phyloP scores from a whole-genome alignment of 2,329 filamentous ascomycete genomes.

The Botrytis porri region DNA sequence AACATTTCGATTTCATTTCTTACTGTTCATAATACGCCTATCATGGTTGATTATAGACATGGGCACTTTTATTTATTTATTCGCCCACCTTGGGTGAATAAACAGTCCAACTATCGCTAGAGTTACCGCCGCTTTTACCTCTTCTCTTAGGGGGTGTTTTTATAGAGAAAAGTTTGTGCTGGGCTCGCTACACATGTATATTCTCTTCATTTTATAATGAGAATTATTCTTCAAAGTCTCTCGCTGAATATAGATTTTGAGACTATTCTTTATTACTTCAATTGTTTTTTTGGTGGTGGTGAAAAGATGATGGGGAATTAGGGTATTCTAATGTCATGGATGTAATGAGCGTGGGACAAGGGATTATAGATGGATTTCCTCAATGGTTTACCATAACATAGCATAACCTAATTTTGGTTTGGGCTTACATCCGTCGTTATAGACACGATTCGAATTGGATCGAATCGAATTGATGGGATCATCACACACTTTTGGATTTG shows the following conservation, averaged over 20 bases:
- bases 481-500: constrained; percentile 13
- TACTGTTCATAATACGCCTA: constrained; percentile 16
- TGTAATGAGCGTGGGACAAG: constrained; percentile 13
- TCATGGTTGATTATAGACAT: neutral
- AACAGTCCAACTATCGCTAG: constrained; percentile 36
- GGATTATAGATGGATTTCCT: neutral
- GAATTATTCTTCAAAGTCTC: constrained; percentile 21
- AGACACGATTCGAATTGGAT: constrained; percentile 8
- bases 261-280: neutral
- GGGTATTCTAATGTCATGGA: constrained; percentile 5
- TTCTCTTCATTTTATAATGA: constrained; percentile 21
- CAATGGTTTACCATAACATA: constrained; percentile 8
- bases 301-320: neutral
- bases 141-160: constrained; percentile 19
- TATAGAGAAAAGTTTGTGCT: constrained; percentile 29
- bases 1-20: constrained; percentile 23
- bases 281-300: neutral
- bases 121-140: constrained; percentile 34
- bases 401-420: neutral
- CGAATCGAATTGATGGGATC: neutral
- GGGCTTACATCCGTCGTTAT: constrained; percentile 5
- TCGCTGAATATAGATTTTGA: constrained; percentile 31
- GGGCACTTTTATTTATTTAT: constrained; percentile 14
- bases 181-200: constrained; percentile 34
- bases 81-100: constrained; percentile 23